These are phyloP conservation scores for Pseudopyrenochaeta lycopersici DNA, from an alignment of 2,329 filamentous ascomycete species.

Conservation along the genomic window DNA sequence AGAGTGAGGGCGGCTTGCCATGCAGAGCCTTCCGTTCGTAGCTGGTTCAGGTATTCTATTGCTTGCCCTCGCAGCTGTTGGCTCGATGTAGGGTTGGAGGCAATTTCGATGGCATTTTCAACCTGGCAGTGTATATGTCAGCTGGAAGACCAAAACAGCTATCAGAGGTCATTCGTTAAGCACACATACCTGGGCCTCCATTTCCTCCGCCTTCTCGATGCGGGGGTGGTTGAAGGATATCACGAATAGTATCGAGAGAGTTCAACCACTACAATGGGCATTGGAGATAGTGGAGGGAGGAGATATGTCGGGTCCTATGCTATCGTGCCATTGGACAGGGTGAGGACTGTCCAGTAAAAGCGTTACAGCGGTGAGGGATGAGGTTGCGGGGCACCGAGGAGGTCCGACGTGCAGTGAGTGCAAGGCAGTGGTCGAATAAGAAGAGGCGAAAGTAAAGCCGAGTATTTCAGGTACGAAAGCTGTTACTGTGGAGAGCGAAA, in stretches of 20 bases:
- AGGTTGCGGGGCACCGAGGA: slow-evolving; percentile 37
- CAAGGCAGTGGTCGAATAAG: slow-evolving; percentile 18
- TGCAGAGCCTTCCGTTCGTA: slow-evolving; percentile 82
- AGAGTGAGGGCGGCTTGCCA: slow-evolving; percentile 91
- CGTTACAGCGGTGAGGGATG: slow-evolving; percentile 46
- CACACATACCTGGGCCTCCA: slow-evolving; percentile 48
- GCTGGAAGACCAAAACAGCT: neutral
- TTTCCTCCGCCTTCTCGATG: slow-evolving; percentile 44
- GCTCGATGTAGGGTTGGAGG: slow-evolving; percentile 82
- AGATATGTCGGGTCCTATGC: slow-evolving; percentile 30
- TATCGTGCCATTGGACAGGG: slow-evolving; percentile 46
- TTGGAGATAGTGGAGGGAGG: slow-evolving; percentile 24
- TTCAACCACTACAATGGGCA: slow-evolving; percentile 26
- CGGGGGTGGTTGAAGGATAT: slow-evolving; percentile 21
- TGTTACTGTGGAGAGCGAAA: neutral
- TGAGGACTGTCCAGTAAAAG: slow-evolving; percentile 44
- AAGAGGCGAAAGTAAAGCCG: neutral
- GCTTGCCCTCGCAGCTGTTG: slow-evolving; percentile 80
- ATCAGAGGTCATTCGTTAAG: neutral
- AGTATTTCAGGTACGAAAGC: neutral
- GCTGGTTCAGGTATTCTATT: slow-evolving; percentile 78
- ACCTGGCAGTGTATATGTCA: slow-evolving; percentile 64
- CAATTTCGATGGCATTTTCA: slow-evolving; percentile 94
- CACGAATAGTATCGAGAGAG: slow-evolving; percentile 22
- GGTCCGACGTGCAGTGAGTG: slow-evolving; percentile 30